These are phyloP conservation scores for Melocanna baccifera DNA, from an alignment of 176 grass and related monocot genomes.

Conservation along the genomic window DNA sequence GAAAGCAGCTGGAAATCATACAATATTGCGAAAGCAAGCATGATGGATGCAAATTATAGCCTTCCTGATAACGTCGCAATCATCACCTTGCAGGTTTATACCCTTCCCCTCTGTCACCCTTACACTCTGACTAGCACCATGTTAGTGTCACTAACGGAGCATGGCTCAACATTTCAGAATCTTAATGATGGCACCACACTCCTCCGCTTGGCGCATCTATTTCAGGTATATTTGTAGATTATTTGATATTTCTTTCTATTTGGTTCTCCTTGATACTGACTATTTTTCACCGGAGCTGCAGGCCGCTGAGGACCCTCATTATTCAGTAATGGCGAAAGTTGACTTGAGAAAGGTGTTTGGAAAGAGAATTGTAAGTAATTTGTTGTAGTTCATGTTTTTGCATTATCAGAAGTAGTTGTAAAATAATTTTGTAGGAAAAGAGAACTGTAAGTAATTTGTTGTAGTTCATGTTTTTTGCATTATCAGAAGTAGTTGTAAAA, in stretches of 20 bases:
- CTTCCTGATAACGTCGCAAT: conserved; percentile 88
- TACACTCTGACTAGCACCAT: neutral
- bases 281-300: neutral
- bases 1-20: conserved; percentile 62
- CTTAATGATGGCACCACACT: conserved; percentile 75
- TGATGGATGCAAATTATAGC: conserved; percentile 67
- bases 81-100: conserved; percentile 72
- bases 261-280: neutral
- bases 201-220: conserved; percentile 80
- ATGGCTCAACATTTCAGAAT: conserved; percentile 49
- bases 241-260: neutral
- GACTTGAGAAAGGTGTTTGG: conserved; percentile 71
- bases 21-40: conserved; percentile 39
- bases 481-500: neutral
- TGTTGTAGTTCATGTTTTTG: neutral
- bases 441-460: conserved; percentile 50
- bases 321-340: conserved; percentile 65
- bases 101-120: neutral
- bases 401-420: neutral
- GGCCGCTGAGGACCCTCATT: conserved; percentile 57
- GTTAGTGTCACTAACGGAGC: neutral
- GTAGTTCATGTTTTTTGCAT: neutral
- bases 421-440: neutral
- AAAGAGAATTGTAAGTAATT: conserved; percentile 55
- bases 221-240: conserved; percentile 48